These are phyloP conservation scores for Epichloe uncinata DNA, from an alignment of 2,329 filamentous ascomycete species.

Conservation along the genomic window DNA sequence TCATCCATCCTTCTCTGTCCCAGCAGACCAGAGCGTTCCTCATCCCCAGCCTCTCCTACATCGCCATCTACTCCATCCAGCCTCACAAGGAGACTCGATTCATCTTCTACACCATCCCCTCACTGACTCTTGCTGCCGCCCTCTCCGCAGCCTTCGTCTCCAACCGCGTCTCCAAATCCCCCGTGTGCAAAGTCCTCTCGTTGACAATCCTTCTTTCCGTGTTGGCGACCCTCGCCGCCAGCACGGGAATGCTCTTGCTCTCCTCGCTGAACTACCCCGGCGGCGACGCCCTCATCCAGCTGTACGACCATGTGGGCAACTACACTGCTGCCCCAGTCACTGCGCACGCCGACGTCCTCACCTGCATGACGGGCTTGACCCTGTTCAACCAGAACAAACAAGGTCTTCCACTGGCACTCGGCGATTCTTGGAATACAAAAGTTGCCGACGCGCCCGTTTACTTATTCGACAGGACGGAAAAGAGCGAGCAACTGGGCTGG, in stretches of 20 bases:
- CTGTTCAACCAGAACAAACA: constrained; percentile 43
- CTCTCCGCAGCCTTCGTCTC: constrained; percentile 60
- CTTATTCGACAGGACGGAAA: constrained; percentile 51
- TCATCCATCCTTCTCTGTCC: constrained; percentile 32
- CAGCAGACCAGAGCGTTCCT: constrained; percentile 37
- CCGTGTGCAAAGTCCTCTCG: constrained; percentile 40
- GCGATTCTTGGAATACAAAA: not conserved
- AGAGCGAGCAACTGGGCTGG: constrained; percentile 26
- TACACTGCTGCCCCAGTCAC: constrained; percentile 16
- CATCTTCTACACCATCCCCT: constrained; percentile 76
- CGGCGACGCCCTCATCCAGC: constrained; percentile 55
- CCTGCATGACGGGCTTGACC: constrained; percentile 59
- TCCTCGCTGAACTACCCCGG: constrained; percentile 92
- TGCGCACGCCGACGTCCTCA: constrained; percentile 51
- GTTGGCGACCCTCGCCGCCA: constrained; percentile 43
- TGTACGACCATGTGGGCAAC: constrained; percentile 25
- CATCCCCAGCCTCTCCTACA: constrained; percentile 56
- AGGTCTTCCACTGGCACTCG: constrained; percentile 22
- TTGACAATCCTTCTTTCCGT: constrained; percentile 46
- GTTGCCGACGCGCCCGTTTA: constrained; percentile 15
- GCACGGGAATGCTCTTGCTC: constrained; percentile 55
- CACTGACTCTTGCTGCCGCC: constrained; percentile 64
- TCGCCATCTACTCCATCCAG: constrained; percentile 70
- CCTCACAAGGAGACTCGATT: constrained; percentile 97
- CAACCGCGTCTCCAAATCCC: constrained; percentile 49